Conservation (phyloP, 805 yeast species). For the Pichia gijzeniarum region DNA sequence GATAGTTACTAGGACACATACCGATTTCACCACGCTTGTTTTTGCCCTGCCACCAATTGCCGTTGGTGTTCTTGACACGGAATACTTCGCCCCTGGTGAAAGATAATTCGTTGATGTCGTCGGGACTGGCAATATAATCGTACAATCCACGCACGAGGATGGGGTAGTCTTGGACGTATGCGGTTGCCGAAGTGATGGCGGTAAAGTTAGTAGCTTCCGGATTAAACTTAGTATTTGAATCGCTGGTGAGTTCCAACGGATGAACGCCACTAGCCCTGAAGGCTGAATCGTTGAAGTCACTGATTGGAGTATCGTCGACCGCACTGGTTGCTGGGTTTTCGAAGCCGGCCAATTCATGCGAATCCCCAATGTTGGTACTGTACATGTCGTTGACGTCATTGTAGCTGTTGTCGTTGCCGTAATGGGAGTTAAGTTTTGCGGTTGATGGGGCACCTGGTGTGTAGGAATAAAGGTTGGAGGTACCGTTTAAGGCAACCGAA, state of each 20-base stretch:
- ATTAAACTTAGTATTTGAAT: background rate
- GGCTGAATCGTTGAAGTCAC: conserved; percentile 12
- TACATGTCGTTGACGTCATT: conserved; percentile 4
- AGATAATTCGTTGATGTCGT: conserved; percentile 87
- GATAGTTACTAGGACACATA: conserved; percentile 93
- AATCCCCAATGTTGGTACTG: conserved; percentile 4
- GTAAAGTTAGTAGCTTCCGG: conserved; percentile 10
- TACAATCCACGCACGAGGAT: conserved; percentile 83
- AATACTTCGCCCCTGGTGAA: conserved; percentile 88
- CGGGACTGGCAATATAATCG: conserved; percentile 82
- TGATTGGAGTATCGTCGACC: background rate
- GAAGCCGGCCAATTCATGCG: conserved; percentile 13
- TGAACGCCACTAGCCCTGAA: conserved; percentile 12
- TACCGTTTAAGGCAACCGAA: conserved; percentile 9
- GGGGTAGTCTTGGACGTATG: conserved; percentile 44
- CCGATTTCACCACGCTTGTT: conserved; percentile 88
- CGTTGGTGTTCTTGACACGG: conserved; percentile 86
- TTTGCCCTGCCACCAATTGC: conserved; percentile 98
- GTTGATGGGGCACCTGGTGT: conserved; percentile 9
- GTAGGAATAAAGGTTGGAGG: conserved; percentile 1
- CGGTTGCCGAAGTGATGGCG: conserved; percentile 8
- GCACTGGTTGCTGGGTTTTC: conserved; percentile 10
- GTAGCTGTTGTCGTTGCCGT: background rate
- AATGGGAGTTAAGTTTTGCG: background rate
- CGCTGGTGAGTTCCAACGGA: background rate